These are phyloP conservation scores for Adansonia gregorii DNA, from an alignment of 441 rosid species.

Conservation along the genomic window DNA sequence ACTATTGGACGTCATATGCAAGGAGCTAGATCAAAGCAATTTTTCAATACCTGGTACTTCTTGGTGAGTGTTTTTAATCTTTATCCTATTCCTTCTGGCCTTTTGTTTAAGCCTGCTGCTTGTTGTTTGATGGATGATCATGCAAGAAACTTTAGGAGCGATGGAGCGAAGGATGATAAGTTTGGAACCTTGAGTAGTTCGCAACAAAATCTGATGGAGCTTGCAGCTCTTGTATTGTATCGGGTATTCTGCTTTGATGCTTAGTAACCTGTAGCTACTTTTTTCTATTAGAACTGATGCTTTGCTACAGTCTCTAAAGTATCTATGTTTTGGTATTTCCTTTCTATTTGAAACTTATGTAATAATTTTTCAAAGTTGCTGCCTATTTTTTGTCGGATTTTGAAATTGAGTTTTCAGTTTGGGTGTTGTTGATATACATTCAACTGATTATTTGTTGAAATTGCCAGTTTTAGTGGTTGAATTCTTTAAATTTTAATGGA, in stretches of 20 bases:
- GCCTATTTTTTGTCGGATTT: background rate
- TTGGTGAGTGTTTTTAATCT: conserved; percentile 47
- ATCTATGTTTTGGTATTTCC: conserved; percentile 3
- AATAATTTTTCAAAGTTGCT: conserved; percentile 1
- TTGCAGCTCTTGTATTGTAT: conserved; percentile 79
- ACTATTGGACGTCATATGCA: conserved; percentile 76
- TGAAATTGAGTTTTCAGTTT: conserved; percentile 17
- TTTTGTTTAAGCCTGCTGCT: conserved; percentile 25
- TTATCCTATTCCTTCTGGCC: background rate
- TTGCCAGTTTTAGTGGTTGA: background rate
- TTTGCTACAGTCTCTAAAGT: conserved; percentile 9
- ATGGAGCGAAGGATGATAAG: conserved; percentile 77
- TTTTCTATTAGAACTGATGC: conserved; percentile 5
- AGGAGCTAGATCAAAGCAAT: conserved; percentile 85
- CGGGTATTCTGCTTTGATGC: conserved; percentile 48
- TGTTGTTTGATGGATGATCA: conserved; percentile 32
- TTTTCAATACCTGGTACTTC: conserved; percentile 48
- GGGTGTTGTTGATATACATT: conserved; percentile 15
- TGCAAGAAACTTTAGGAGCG: conserved; percentile 57
- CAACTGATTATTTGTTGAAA: conserved; percentile 15
- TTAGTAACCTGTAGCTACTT: conserved; percentile 16
- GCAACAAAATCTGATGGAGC: conserved; percentile 72
- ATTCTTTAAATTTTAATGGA: conserved; percentile 14
- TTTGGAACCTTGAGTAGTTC: conserved; percentile 67
- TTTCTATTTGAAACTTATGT: background rate